These are phyloP conservation scores for Zasmidium citrigriseum DNA, from an alignment of 2,329 filamentous ascomycete genomes.

Conservation along the genomic window DNA sequence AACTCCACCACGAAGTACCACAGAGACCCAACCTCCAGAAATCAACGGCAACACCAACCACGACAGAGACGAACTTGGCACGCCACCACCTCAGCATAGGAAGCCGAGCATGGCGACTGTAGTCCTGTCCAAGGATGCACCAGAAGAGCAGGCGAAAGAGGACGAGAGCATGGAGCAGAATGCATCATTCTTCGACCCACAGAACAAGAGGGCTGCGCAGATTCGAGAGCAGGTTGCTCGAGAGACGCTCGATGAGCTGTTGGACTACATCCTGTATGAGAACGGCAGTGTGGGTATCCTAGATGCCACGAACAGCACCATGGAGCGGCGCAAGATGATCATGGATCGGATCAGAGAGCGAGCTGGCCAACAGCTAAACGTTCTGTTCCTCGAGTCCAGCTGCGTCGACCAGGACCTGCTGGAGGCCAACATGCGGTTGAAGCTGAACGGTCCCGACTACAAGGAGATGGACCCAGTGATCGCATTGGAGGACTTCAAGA, in stretches of 20 bases:
- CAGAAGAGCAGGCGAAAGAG: conserved; percentile 23
- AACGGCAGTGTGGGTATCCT: conserved; percentile 92
- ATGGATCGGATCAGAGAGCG: conserved; percentile 73
- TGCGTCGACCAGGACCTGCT: conserved; percentile 82
- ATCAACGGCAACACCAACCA: conserved; percentile 29
- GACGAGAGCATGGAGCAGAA: conserved; percentile 75
- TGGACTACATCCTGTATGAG: conserved; percentile 81
- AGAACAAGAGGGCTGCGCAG: conserved; percentile 77
- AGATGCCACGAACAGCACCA: conserved; percentile 95
- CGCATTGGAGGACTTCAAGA: conserved; percentile 87
- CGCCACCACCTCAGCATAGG: conserved; percentile 5
- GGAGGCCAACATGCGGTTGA: conserved; percentile 95
- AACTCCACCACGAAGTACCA: conserved; percentile 26
- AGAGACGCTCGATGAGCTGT: conserved; percentile 85
- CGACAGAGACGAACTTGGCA: conserved; percentile 28
- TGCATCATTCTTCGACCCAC: conserved; percentile 89
- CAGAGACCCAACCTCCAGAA: conserved; percentile 11
- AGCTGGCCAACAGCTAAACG: conserved; percentile 81
- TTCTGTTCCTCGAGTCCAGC: conserved; percentile 93
- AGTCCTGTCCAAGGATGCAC: conserved; percentile 19
- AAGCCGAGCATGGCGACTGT: conserved; percentile 25
- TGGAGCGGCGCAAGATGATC: conserved; percentile 78
- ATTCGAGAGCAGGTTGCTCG: conserved; percentile 90
- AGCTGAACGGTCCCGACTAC: conserved; percentile 94
- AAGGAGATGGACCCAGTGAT: conserved; percentile 85